Percentiles rank a stretch among this genome's conserved stretches.
Conservation (phyloP, 768 basidiomycete species). For the Rhizopogon roseolus region DNA sequence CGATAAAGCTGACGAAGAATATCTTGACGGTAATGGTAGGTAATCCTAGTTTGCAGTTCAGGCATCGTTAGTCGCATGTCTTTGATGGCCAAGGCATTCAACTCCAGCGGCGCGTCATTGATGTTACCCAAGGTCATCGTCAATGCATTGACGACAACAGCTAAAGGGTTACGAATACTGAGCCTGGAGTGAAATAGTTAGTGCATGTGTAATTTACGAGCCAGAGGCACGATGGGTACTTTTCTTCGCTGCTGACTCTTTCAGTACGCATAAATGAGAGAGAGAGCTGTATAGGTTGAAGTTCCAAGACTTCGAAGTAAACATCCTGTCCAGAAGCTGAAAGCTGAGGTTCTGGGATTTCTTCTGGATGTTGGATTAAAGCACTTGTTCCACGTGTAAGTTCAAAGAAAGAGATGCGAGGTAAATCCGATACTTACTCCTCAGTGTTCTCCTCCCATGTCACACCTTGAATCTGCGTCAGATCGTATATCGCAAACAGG, state of each 20-base stretch:
- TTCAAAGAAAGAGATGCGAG: not conserved
- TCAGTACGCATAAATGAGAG: slow-evolving; percentile 98
- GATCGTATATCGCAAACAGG: slow-evolving; percentile 85
- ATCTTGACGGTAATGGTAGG: slow-evolving; percentile 92
- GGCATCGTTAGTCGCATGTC: slow-evolving; percentile 87
- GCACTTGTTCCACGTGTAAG: slow-evolving; percentile 37
- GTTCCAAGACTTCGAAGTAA: slow-evolving; percentile 93
- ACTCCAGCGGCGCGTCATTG: slow-evolving; percentile 90
- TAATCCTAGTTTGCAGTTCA: slow-evolving; percentile 78
- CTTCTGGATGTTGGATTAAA: slow-evolving; percentile 64
- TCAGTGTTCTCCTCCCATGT: slow-evolving; percentile 78
- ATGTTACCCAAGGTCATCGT: slow-evolving; percentile 97
- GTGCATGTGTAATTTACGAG: not conserved
- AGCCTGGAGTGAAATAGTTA: slow-evolving; percentile 36
- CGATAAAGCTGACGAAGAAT: slow-evolving; percentile 92
- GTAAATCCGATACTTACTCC: slow-evolving; percentile 50
- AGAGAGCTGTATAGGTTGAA: slow-evolving; percentile 90
- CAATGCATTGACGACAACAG: slow-evolving; percentile 88
- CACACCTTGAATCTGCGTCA: slow-evolving; percentile 86
- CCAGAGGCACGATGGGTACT: slow-evolving; percentile 47
- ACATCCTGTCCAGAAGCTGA: slow-evolving; percentile 70
- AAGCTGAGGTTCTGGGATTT: slow-evolving; percentile 66
- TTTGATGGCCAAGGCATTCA: slow-evolving; percentile 92
- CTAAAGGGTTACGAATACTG: slow-evolving; percentile 83
- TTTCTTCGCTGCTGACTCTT: slow-evolving; percentile 86